Percentiles rank a stretch among this genome's conserved stretches.
These are phyloP conservation scores for Amanita exitialis DNA, from an alignment of 768 basidiomycete genomes.

Conservation along the genomic window DNA sequence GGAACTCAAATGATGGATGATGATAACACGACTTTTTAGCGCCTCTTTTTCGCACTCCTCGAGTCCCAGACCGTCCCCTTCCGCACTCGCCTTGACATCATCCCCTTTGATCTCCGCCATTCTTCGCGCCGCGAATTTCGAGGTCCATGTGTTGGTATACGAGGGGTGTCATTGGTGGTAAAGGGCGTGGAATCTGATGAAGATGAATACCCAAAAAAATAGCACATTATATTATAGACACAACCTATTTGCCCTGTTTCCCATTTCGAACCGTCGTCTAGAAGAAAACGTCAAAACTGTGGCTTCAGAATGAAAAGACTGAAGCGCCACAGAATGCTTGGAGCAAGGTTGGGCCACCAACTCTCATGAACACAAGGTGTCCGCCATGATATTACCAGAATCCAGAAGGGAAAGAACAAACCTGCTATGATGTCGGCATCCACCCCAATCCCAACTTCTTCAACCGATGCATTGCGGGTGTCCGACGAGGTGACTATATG, in stretches of 20 bases:
- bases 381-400: constrained; percentile 43
- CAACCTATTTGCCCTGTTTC: constrained; percentile 18
- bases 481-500: constrained; percentile 26
- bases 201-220: constrained; percentile 10
- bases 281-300: constrained; percentile 23
- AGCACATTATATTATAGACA: background rate
- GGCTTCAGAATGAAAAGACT: constrained; percentile 17
- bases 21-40: background rate
- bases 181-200: constrained; percentile 43
- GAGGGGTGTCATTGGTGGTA: constrained; percentile 23
- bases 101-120: constrained; percentile 77
- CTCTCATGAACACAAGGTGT: constrained; percentile 27
- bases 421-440: constrained; percentile 41
- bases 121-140: constrained; percentile 68
- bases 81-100: constrained; percentile 30
- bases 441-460: constrained; percentile 18
- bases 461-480: constrained; percentile 24
- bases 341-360: constrained; percentile 9
- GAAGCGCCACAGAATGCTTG: constrained; percentile 1
- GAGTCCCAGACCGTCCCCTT: background rate
- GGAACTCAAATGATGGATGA: background rate
- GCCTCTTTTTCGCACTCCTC: background rate
- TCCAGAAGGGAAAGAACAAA: constrained; percentile 61
- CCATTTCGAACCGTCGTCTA: too few species aligned
- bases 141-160: constrained; percentile 76